Base-by-base conservation (phyloP, 345 rosid species). In the Dovyalis caffra region DNA sequence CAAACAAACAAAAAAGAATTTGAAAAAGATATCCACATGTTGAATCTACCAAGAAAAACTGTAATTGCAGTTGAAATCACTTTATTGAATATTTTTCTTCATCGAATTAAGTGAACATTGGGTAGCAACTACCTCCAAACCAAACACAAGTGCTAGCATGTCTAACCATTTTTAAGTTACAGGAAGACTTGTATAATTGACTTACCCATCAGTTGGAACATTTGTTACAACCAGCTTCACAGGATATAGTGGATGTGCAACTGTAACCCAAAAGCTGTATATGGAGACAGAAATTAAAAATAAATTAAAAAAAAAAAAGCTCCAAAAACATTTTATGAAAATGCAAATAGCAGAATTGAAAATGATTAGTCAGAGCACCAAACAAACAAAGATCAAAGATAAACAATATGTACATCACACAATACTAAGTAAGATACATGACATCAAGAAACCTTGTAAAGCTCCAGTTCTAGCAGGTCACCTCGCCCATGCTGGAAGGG, bases 141-240 rank as follows among this genome's bases (percentile, higher is more conserved):
- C 60, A 56, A 56, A 56, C 28, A 56, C 26, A 23, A 56, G 60
- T 56, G 60, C 25, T 56, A 56, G 60, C 60, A 56, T 5, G 10
- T 56, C 60, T n/a, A 56, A 8, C 18, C 35, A 49, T 43, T 29
- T 3, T 5, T 3, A n/a, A 45, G 33, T 25, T 33, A 64, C n/a
- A 34, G 16, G 26, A 57, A 43, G 45, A 5, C 23, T 45, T 63
- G 25, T 65, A 71, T 6, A 16, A 64, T 77, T 45, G 64, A 85
- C 93, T 84, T 76, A 92, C 99, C 94, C 97, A 79, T 95, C 98
- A 68, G 88, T 64, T 64, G 94, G 90, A 76, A 88, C 73, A 82
- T 65, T 82, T 11, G 90, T 70, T 64, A 86, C 57, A 69, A 80
- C 72, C 85, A 90, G 71, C 90, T 87, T 92, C 78, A 86, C 90